A percentile compares a stretch with the other conserved stretches of the same genome.
Conservation (phyloP, 768 basidiomycete genomes). For the Kwoniella pini region DNA sequence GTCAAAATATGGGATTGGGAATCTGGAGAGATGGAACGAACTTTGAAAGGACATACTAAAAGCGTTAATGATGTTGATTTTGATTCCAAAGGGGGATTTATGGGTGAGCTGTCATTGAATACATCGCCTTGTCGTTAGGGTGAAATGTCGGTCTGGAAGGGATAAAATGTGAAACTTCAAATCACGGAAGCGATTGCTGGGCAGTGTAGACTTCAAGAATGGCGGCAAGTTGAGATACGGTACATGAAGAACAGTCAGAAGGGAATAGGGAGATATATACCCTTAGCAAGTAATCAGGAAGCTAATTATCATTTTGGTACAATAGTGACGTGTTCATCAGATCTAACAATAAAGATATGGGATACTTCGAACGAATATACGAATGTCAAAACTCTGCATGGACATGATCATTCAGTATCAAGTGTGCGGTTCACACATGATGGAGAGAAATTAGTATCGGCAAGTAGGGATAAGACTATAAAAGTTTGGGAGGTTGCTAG, state of each 20-base stretch:
- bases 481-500: conserved; percentile 82
- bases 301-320: too few species aligned
- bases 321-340: conserved; percentile 72
- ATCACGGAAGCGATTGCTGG: too few species aligned
- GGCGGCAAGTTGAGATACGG: too few species aligned
- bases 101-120: conserved; percentile 73
- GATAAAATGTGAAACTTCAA: too few species aligned
- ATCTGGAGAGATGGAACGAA: conserved; percentile 87
- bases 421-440: conserved; percentile 80
- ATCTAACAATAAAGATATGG: conserved; percentile 91
- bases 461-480: conserved; percentile 84
- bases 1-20: conserved; percentile 98
- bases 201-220: too few species aligned
- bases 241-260: too few species aligned
- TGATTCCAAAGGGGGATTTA: conserved; percentile 76
- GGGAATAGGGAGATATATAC: too few species aligned
- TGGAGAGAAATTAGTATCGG: conserved; percentile 78
- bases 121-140: too few species aligned
- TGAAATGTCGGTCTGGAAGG: too few species aligned
- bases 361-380: conserved; percentile 87
- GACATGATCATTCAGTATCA: conserved; percentile 89
- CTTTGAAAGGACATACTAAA: conserved; percentile 88
- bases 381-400: conserved; percentile 79
- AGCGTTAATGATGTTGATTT: conserved; percentile 84
- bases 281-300: too few species aligned